These are phyloP conservation scores for Ceriops tagal DNA, from an alignment of 345 rosid species.

Conservation along the genomic window DNA sequence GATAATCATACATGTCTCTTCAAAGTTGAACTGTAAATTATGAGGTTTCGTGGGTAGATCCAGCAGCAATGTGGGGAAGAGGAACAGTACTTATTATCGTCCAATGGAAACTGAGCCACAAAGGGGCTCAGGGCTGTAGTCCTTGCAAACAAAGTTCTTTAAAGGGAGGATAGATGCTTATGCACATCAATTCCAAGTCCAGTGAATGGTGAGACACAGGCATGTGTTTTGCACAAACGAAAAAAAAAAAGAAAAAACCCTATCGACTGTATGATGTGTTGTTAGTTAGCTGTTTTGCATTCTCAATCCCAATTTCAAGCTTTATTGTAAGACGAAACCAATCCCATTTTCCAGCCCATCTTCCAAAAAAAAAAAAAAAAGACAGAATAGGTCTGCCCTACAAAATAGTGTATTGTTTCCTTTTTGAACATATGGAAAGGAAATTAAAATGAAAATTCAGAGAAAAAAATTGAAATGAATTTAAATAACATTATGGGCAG, in stretches of 20 bases:
- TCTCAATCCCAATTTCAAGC: not conserved
- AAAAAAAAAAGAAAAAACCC: not conserved
- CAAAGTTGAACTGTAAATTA: conserved; percentile 12
- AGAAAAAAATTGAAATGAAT: too few relatives aligned
- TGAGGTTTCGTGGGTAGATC: conserved; percentile 23
- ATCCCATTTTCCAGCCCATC: conserved; percentile 10
- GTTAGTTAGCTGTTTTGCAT: not conserved
- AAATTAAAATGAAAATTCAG: too few relatives aligned
- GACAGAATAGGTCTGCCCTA: conserved; percentile 7
- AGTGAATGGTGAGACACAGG: conserved; percentile 17
- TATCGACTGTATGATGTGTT: conserved; percentile 16
- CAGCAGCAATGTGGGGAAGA: conserved; percentile 12
- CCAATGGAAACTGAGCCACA: conserved; percentile 9
- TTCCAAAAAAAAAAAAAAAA: not conserved
- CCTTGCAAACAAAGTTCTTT: not conserved
- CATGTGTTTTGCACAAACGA: conserved; percentile 22
- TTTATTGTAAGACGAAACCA: conserved; percentile 5
- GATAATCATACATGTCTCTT: not conserved
- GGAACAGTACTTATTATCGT: conserved; percentile 9
- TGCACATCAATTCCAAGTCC: conserved; percentile 9
- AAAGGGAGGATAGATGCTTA: not conserved
- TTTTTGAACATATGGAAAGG: too few relatives aligned
- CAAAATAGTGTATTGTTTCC: not conserved
- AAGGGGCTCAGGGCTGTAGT: not conserved
- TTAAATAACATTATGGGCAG: too few relatives aligned